Evolutionary conservation across 1,284 basidiomycete genomes (phyloP).

Genomic region (Somion occarium): DNA sequence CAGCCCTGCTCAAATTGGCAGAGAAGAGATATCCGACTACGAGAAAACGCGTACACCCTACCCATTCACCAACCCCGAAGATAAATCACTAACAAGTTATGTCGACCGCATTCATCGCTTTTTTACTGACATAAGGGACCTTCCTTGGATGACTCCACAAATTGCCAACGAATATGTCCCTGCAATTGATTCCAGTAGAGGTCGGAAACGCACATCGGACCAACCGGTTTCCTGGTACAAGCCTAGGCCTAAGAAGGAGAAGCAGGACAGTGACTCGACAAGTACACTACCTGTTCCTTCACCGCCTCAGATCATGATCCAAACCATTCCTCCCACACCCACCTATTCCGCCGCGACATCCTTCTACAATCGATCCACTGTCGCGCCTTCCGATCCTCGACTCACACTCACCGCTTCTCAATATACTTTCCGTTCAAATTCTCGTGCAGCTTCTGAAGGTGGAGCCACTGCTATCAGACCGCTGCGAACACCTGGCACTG

Average conservation of each 20-base stretch:
- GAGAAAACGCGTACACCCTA: slow-evolving; percentile 5
- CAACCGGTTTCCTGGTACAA: slow-evolving; percentile 6
- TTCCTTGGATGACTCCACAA: slow-evolving; percentile 6
- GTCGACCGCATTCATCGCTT: slow-evolving; percentile 7
- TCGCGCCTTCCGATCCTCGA: neutral
- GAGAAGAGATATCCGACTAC: slow-evolving; percentile 2
- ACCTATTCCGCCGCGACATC: neutral
- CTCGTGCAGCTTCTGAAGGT: slow-evolving; percentile 1
- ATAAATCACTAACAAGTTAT: slow-evolving; percentile 5
- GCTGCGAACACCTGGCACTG: slow-evolving; percentile 1
- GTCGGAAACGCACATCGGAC: slow-evolving; percentile 1
- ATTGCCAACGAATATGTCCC: slow-evolving; percentile 6
- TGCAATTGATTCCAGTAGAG: slow-evolving; percentile 5
- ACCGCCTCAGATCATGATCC: slow-evolving; percentile 2
- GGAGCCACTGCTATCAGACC: slow-evolving; percentile 6
- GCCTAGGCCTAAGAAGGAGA: slow-evolving; percentile 2
- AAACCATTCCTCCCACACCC: slow-evolving; percentile 10
- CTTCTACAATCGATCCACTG: neutral
- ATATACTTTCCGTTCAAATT: neutral
- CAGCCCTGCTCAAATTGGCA: neutral
- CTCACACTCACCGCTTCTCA: slow-evolving; percentile 6
- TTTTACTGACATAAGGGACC: slow-evolving; percentile 2
- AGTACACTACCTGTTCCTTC: neutral
- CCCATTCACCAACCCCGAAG: slow-evolving; percentile 9
- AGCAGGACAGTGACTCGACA: neutral